Percentiles rank a stretch among this genome's conserved stretches.
Evolutionary conservation across 2,329 filamentous ascomycete genomes (phyloP).

Genomic region (Trichoderma guizhouense): DNA sequence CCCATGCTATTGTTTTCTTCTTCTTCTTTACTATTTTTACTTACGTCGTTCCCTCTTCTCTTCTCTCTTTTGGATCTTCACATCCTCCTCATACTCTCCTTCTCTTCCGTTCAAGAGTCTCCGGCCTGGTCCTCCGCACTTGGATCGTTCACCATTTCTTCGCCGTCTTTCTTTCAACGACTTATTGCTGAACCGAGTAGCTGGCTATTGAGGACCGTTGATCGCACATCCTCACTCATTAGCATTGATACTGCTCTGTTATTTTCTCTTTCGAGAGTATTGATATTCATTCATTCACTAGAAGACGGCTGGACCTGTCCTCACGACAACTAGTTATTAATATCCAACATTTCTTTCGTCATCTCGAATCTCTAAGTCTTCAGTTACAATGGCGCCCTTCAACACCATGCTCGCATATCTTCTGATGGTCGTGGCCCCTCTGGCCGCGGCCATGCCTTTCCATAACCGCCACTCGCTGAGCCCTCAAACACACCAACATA

Average conservation of each 20-base stretch:
- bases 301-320: constrained; percentile 15
- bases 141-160: constrained; percentile 12
- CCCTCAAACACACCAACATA: neutral
- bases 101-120: constrained; percentile 18
- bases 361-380: neutral
- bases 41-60: constrained; percentile 18
- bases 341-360: neutral
- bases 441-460: constrained; percentile 29
- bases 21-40: constrained; percentile 21
- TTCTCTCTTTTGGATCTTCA: constrained; percentile 1
- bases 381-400: constrained; percentile 26
- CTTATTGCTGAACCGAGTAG: constrained; percentile 23
- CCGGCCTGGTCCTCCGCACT: constrained; percentile 16
- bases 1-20: constrained; percentile 21
- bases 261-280: neutral
- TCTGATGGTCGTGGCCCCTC: constrained; percentile 25
- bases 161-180: constrained; percentile 22
- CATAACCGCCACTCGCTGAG: constrained; percentile 11
- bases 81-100: neutral
- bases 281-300: neutral
- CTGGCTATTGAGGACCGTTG: constrained; percentile 32
- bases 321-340: constrained; percentile 5
- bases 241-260: constrained; percentile 5
- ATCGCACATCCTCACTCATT: constrained; percentile 28
- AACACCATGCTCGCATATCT: constrained; percentile 27